Evolutionary conservation across 1,284 basidiomycete genomes (phyloP), one percentile per base, ranked within the genome.

Genomic region (Ceratobasidium sp.): DNA sequence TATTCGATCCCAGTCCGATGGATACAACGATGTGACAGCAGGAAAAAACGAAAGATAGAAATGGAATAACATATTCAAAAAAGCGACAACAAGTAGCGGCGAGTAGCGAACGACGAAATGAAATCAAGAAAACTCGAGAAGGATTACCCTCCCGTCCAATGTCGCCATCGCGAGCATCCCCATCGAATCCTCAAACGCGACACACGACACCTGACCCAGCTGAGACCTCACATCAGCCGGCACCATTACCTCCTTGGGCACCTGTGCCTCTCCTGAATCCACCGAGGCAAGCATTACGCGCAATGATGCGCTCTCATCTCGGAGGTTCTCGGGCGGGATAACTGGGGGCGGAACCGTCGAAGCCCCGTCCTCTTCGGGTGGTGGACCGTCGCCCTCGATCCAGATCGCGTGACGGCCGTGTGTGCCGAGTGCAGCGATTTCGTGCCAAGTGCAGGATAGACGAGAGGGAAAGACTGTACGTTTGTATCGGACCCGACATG

Each of bases 321-420:
- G 64, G 44, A 66, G 63, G 44, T 44, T 46, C 28, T 66, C 63
- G 42, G 63, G n/a, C n/a, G 63, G 23, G 63, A 66, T 66, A 66
- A 44, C 44, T 26, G 63, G 63, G 18, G 75, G 66, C 20, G 53
- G 51, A 15, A 66, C 51, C 28, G 51, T 56, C 6, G 66, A 33
- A 58, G 23, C 64, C 4, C 75, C 75, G n/a, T 70, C 68, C 18
- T 56, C 68, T 10, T 77, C 66, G 55, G 55, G 53, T 18, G 75
- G 75, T 20, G 75, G 55, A 10, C 75, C 75, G n/a, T 77, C 64
- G 26, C 75, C 75, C n/a, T 77, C 75, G n/a, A 77, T 77, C 75
- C 75, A 77, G 55, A 77, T 33, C 6, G 55, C 75, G 9, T 42
- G 75, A n/a, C 55, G 66, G 33, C 75, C 75, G 33, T 77, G 75